Percentiles rank a stretch among this genome's conserved stretches.
Conservation (phyloP, 805 yeast species). For the Myxozyma geophila region DNA sequence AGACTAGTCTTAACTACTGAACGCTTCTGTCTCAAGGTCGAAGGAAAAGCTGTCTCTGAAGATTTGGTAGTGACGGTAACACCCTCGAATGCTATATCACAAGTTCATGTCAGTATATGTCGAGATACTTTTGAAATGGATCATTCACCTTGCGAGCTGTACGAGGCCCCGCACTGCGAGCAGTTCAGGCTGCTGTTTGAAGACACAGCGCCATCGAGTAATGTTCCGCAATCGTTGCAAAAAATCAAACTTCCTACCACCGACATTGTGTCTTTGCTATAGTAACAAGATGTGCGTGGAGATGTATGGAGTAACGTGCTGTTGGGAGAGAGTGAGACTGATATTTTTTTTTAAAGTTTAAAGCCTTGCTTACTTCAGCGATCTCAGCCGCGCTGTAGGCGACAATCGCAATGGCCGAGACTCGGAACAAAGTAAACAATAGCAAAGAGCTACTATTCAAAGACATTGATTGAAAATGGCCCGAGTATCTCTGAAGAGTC, state of each 20-base stretch:
- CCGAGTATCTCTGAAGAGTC: background rate
- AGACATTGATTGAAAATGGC: background rate
- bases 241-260: slow-evolving; percentile 94
- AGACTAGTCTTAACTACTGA: slow-evolving; percentile 89
- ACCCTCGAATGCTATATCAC: slow-evolving; percentile 60
- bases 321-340: background rate
- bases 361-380: background rate
- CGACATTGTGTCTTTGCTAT: slow-evolving; percentile 60
- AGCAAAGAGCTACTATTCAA: background rate
- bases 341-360: background rate
- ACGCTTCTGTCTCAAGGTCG: slow-evolving; percentile 74
- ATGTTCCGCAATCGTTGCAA: slow-evolving; percentile 90
- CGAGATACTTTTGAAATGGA: background rate
- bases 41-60: slow-evolving; percentile 92
- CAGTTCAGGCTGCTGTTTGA: slow-evolving; percentile 59
- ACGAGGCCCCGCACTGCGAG: slow-evolving; percentile 53
- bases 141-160: slow-evolving; percentile 48
- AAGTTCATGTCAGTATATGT: background rate
- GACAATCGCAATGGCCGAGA: background rate
- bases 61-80: slow-evolving; percentile 86
- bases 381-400: background rate
- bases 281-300: background rate
- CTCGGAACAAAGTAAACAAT: background rate
- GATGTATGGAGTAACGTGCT: background rate
- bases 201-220: slow-evolving; percentile 69